phyloP scores from a whole-genome alignment of 352 stramenopile species.

The Lagenidium giganteum region DNA sequence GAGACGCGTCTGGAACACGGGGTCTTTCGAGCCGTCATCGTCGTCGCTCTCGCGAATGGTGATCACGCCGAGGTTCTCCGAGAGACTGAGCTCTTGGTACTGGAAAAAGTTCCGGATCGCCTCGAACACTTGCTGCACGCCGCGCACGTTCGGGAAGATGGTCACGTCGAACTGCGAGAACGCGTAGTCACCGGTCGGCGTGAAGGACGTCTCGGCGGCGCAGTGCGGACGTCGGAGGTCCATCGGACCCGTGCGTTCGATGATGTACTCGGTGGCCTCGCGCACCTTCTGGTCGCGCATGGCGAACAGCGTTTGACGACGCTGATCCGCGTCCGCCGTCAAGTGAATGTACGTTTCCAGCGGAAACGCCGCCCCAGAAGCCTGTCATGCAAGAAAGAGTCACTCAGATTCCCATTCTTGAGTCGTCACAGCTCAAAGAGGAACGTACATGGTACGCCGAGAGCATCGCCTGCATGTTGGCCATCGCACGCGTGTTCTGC shows the following conservation, averaged over 20 bases:
- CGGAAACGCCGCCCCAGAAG: slow-evolving; percentile 6
- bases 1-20: slow-evolving; percentile 2
- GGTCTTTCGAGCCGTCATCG: background rate
- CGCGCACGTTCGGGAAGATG: slow-evolving; percentile 1
- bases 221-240: slow-evolving; percentile 9
- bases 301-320: background rate
- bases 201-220: slow-evolving; percentile 5
- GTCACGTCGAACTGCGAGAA: slow-evolving; percentile 2
- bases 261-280: background rate
- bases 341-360: slow-evolving; percentile 10
- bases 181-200: slow-evolving; percentile 9
- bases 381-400: background rate
- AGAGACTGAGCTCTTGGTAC: slow-evolving; percentile 9
- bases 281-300: background rate
- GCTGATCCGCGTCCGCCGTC: background rate
- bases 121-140: slow-evolving; percentile 9
- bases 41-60: slow-evolving; percentile 11
- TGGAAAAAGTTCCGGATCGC: slow-evolving; percentile 4
- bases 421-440: too few relatives aligned
- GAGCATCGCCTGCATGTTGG: slow-evolving; percentile 15
- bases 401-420: background rate
- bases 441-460: slow-evolving; percentile 11
- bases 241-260: slow-evolving; percentile 5
- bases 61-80: slow-evolving; percentile 11
- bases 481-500: slow-evolving; percentile 14